Percentiles rank a stretch among this genome's conserved stretches.
Conservation (phyloP, 257 asterid genomes). For the Solanum neorickii region DNA sequence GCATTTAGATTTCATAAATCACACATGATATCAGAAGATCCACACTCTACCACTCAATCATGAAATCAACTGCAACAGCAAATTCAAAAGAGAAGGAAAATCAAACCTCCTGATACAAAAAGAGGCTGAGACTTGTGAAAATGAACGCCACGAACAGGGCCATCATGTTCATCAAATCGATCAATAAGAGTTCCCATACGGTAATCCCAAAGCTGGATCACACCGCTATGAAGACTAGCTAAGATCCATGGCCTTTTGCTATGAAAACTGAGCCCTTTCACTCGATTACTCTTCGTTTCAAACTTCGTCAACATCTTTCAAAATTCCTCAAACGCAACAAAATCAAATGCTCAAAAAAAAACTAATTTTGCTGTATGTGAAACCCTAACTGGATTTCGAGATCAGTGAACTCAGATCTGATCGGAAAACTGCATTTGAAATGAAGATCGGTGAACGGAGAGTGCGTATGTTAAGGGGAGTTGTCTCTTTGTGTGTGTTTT, state of each 20-base stretch:
- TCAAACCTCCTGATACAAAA: slow-evolving; percentile 84
- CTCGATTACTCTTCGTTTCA: slow-evolving; percentile 97
- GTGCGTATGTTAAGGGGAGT: not conserved
- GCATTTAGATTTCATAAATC: not conserved
- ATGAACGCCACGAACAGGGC: slow-evolving; percentile 90
- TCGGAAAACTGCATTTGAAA: not conserved
- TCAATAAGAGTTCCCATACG: slow-evolving; percentile 99
- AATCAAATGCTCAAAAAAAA: not conserved
- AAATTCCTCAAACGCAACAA: not conserved
- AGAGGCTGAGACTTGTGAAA: slow-evolving; percentile 88
- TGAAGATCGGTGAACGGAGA: not conserved
- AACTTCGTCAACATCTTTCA: slow-evolving; percentile 80
- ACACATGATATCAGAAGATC: not conserved
- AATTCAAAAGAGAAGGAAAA: not conserved
- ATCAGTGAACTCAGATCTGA: slow-evolving; percentile 14
- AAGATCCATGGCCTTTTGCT: slow-evolving; percentile 98
- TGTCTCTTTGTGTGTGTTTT: not conserved
- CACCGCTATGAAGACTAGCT: slow-evolving; percentile 98
- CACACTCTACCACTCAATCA: not conserved
- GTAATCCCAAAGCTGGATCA: slow-evolving; percentile 97
- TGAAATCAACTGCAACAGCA: not conserved
- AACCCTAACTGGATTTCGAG: slow-evolving; percentile 1
- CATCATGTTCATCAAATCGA: slow-evolving; percentile 88
- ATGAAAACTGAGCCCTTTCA: slow-evolving; percentile 91
- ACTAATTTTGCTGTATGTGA: not conserved